Conservation (phyloP, 2,329 filamentous ascomycete species). For the Colletotrichum sp. region DNA sequence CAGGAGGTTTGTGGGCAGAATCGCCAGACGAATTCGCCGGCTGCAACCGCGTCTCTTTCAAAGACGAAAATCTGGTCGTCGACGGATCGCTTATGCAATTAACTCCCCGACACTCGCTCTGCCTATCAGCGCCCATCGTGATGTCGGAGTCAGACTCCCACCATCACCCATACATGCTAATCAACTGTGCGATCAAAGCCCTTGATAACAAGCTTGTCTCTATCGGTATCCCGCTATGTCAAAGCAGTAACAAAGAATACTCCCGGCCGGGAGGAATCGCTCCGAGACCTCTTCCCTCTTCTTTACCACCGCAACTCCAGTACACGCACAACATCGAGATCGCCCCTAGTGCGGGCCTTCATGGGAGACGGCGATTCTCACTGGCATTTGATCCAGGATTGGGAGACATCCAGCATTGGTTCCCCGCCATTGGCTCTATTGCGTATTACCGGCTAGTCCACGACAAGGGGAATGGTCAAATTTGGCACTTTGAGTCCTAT, state of each 20-base stretch:
- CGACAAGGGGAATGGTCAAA: accelerated
- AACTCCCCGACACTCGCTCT: not conserved
- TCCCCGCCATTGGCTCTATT: no score
- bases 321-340: not conserved
- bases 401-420: not conserved
- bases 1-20: not conserved
- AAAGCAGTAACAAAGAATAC: not conserved
- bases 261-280: not conserved
- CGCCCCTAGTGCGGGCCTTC: not conserved
- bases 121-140: not conserved
- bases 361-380: not conserved
- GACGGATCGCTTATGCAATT: not conserved
- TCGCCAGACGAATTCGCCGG: not conserved
- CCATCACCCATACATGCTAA: not conserved
- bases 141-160: not conserved
- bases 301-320: not conserved
- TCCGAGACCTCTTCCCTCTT: not conserved
- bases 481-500: not conserved
- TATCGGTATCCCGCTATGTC: not conserved
- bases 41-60: accelerated
- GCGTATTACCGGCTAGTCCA: not conserved
- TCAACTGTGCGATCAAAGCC: not conserved
- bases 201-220: not conserved
- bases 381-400: not conserved
- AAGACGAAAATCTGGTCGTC: not conserved